Evolutionary conservation across 176 grass and related monocot species (phyloP).

Genomic region (Triticum urartu): DNA sequence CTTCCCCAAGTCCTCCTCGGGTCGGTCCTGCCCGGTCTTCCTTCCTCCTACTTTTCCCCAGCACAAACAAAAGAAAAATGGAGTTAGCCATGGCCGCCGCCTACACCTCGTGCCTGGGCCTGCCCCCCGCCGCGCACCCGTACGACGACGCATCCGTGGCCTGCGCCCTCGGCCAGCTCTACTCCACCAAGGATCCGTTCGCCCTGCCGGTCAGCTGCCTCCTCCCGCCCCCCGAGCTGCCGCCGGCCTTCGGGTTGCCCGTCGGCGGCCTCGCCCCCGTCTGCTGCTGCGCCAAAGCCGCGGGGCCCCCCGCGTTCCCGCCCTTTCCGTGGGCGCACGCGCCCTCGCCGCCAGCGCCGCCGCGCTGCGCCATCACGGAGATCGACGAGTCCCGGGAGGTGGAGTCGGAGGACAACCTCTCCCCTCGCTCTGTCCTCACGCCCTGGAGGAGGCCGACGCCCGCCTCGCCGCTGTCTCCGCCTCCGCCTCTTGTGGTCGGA

Average conservation of each 20-base stretch:
- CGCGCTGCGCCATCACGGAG: conserved; percentile 3
- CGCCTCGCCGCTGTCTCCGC: not conserved
- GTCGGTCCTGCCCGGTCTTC: not conserved
- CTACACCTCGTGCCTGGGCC: conserved; percentile 1
- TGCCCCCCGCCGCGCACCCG: not conserved
- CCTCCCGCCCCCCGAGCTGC: conserved; percentile 3
- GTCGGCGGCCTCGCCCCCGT: not conserved
- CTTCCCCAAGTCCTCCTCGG: not conserved
- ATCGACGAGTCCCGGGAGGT: not conserved
- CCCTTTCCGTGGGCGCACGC: not conserved
- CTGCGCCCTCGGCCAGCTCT: not conserved
- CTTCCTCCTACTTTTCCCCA: not conserved
- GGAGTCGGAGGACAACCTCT: not conserved
- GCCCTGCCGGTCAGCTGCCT: not conserved
- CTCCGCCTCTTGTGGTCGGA: not conserved
- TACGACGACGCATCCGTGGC: not conserved
- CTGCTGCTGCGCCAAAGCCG: not conserved
- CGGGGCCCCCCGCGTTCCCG: not conserved
- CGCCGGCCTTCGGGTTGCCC: not conserved
- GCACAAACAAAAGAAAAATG: not conserved
- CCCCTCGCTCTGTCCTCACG: conserved; percentile 6
- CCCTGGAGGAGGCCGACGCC: not conserved
- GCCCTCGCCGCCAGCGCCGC: not conserved
- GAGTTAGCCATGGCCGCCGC: conserved; percentile 8
- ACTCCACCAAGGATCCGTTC: conserved; percentile 2